Evolutionary conservation across 495 filamentous ascomycete species (phyloP), one percentile per base, ranked within the genome.

Genomic region (Penicillium steckii): DNA sequence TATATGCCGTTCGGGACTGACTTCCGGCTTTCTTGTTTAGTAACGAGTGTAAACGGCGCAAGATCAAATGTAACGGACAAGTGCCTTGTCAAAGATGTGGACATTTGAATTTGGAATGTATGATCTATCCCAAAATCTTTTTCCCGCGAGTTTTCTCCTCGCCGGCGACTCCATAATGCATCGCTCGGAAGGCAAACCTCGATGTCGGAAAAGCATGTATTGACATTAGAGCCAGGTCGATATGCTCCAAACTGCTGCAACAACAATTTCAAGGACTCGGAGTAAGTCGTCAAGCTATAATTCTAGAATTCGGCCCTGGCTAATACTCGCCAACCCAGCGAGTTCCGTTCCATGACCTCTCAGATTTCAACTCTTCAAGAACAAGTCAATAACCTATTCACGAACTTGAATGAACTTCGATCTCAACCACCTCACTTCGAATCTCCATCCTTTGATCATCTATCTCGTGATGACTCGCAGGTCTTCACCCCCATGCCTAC

Each of bases 31-130:
- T 15, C 48, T 24, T 9, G 7, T 57, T 29, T 59, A 81, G 79
- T 53, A 95, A 95, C 61, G 90, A 96, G 64, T 96, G 91, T 75
- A 96, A 96, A 59, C 80, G 91, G 13, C 84, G 91, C 53, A 96
- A 96, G 71, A 96, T 96, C 67, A 95, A 95, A 60, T 96, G 91
- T 75, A 95, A 95, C 70, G 91, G 91, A 49, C 84, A 96, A 62
- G 86, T 82, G 1, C 91, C 91, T 2, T 96, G 91, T 63, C 86
- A 90, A 50, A 81, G 91, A 57, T 96, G 91, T 69, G 91, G 91
- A 42, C 91, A 95, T 64, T 79, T 96, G 55, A 86, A 85, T 49
- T 78, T 95, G 44, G 86, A 91, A 72, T 96, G 91, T 74, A 50
- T 54, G 74, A 61, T 37, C 15, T 38, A 18, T 17, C 18, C 17